Evolutionary conservation across 106 monocot genomes (phyloP), one percentile per base, ranked within the genome.

Genomic region (Posidonia australis): DNA sequence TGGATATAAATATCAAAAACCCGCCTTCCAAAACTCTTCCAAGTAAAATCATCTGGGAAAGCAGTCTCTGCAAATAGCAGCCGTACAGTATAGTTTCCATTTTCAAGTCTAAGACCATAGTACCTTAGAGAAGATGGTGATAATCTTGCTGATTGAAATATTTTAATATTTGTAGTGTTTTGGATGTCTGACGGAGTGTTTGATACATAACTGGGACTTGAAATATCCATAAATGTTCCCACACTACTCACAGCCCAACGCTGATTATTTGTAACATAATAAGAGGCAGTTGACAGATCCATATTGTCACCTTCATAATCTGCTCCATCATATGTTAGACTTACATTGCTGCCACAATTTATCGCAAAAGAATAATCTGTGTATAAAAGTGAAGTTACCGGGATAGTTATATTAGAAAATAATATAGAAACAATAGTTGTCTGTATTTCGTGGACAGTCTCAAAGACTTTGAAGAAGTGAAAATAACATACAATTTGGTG

Each of bases 111-210:
- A 45, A 93, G 32, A 9, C 88, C 93, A 63, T 86, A 93, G 64
- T 93, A 93, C 79, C 93, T 78, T 48, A 93, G 58, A 45, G 93
- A 88, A 46, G 92, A 93, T 21, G 93, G 83, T 58, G 88, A 83
- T 45, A 81, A 68, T 63, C 93, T 76, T 70, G 81, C 69, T 60
- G 77, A 81, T 75, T 89, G 88, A 63, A 79, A 93, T 43, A 93
- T 46, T 42, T 85, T 83, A 44, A 81, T 21, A 61, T 86, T 79
- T 26, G 85, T 66, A 18, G 93, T 93, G 46, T 83, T 93, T 62
- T 32, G 41, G 24, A 86, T 81, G 53, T n/a, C n/a, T n/a, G n/a
- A n/a, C n/a, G n/a, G n/a, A n/a, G n/a, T n/a, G n/a, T 31, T 51
- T 23, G 70, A 51, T 58, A 71, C 80, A 61, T 83, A 86, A 31